These are phyloP conservation scores for Xylaria sp. DNA, from an alignment of 2,329 filamentous ascomycete genomes.

Conservation along the genomic window DNA sequence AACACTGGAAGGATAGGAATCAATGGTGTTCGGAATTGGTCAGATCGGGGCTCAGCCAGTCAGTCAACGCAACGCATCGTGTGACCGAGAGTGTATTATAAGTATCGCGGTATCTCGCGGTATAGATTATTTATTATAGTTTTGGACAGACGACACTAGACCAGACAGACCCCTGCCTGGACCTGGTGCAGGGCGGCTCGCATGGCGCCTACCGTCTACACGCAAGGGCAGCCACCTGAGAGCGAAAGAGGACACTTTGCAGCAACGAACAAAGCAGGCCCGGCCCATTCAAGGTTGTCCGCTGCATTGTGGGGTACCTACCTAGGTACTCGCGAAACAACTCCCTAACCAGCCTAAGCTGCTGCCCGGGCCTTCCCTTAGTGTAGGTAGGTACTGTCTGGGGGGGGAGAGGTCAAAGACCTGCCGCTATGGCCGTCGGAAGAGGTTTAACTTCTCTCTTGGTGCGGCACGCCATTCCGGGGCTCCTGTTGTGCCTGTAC, in stretches of 20 bases:
- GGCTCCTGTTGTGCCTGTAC: not conserved
- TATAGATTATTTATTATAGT: no score
- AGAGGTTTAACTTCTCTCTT: slow-evolving; percentile 5
- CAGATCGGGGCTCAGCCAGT: no score
- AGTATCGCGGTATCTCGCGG: no score
- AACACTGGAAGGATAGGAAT: slow-evolving; percentile 8
- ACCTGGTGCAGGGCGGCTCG: not conserved
- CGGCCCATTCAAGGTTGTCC: no score
- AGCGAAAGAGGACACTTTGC: slow-evolving; percentile 40
- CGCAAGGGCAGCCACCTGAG: not conserved
- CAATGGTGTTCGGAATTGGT: not conserved
- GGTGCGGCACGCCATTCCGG: slow-evolving; percentile 17
- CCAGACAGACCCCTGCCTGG: not conserved
- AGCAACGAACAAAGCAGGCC: slow-evolving; percentile 29
- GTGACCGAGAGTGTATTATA: not conserved
- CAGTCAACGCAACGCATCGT: not conserved
- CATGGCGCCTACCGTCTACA: not conserved
- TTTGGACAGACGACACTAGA: no score
- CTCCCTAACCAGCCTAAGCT: no score
- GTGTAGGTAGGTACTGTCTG: no score
- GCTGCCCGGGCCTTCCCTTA: no score
- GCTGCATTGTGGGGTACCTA: no score
- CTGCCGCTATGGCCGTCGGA: slow-evolving; percentile 6
- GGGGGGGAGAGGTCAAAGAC: no score
- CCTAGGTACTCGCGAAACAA: no score